phyloP scores from a whole-genome alignment of 2,329 filamentous ascomycete species.

The Tolypocladium endophyticum region DNA sequence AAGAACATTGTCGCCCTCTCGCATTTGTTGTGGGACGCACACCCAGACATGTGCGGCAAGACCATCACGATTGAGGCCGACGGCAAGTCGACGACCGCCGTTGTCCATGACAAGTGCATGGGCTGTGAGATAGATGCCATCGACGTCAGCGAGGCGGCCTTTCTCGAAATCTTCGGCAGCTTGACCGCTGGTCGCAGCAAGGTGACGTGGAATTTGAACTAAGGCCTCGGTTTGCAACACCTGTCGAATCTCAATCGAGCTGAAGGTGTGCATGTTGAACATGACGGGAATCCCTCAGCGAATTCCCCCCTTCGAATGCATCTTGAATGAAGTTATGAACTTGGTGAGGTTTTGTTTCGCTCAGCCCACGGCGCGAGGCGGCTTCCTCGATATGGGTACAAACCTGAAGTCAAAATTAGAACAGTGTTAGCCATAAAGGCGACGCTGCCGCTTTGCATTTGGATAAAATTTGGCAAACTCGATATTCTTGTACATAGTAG shows the following conservation, averaged over 20 bases:
- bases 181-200: slow-evolving; percentile 31
- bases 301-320: background rate
- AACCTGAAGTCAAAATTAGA: background rate
- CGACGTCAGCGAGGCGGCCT: slow-evolving; percentile 50
- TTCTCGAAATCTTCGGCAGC: slow-evolving; percentile 38
- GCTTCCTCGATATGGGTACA: background rate
- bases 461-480: background rate
- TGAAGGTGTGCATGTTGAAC: background rate
- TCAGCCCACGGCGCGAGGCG: background rate
- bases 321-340: background rate
- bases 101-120: slow-evolving; percentile 60
- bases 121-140: slow-evolving; percentile 20
- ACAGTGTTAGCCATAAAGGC: background rate
- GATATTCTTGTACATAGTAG: background rate
- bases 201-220: slow-evolving; percentile 37
- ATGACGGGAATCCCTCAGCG: background rate
- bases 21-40: no score
- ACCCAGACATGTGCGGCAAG: no score
- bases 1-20: slow-evolving; percentile 63
- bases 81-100: slow-evolving; percentile 48
- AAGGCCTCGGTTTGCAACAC: slow-evolving; percentile 4
- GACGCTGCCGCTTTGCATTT: background rate
- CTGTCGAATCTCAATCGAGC: background rate
- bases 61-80: slow-evolving; percentile 51
- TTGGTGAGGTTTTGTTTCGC: background rate